A percentile compares a stretch with the other conserved stretches of the same genome.
Evolutionary conservation across 495 filamentous ascomycete genomes (phyloP).

Genomic region (Penicillium egyptiacum): DNA sequence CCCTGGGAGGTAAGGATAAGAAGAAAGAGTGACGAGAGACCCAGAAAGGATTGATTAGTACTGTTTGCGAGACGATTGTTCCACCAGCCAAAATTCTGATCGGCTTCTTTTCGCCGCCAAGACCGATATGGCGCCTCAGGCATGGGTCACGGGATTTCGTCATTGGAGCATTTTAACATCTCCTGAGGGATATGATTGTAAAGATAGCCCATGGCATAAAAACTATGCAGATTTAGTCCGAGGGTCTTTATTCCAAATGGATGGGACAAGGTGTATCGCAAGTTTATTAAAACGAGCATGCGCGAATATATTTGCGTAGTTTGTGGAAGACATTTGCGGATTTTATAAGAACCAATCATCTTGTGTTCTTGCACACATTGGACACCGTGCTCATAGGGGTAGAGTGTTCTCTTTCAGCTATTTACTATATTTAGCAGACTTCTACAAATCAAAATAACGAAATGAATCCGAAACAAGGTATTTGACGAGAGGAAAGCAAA

Average conservation of each 20-base stretch:
- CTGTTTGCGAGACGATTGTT: constrained; percentile 12
- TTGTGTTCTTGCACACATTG: too few relatives aligned
- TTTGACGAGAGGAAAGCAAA: constrained; percentile 17
- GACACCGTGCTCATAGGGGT: too few relatives aligned
- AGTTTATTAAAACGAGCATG: too few relatives aligned
- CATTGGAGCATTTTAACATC: neutral
- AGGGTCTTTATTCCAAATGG: neutral
- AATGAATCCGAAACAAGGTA: constrained; percentile 15
- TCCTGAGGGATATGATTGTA: neutral
- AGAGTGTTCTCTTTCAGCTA: too few relatives aligned
- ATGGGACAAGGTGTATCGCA: too few relatives aligned
- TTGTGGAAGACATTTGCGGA: too few relatives aligned
- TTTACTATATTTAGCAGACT: neutral
- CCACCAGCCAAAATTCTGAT: constrained; percentile 41
- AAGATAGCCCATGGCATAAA: neutral
- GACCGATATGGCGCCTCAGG: constrained; percentile 32
- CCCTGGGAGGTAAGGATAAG: constrained; percentile 16
- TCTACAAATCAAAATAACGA: neutral
- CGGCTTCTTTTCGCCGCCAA: constrained; percentile 39
- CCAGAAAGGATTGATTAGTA: constrained; percentile 20
- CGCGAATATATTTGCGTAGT: too few relatives aligned
- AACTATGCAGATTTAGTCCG: neutral
- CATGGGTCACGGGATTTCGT: constrained; percentile 21
- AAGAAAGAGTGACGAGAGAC: constrained; percentile 25
- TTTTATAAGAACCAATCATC: too few relatives aligned